Base-by-base conservation (phyloP, 305 asterid species). In the Withania somnifera region DNA sequence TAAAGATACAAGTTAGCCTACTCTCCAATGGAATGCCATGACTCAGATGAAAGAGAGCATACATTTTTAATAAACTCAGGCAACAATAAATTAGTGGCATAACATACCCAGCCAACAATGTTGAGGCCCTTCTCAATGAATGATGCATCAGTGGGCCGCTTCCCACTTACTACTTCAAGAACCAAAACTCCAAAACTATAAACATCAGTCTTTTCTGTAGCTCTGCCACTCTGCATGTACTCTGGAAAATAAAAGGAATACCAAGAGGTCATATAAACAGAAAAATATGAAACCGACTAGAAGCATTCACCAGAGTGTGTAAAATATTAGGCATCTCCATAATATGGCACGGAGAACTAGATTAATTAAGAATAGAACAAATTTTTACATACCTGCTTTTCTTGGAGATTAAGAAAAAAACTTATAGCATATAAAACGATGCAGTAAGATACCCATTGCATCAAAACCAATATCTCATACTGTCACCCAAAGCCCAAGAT, bases 221-320 rank as follows among this genome's bases (percentile, higher is more conserved):
- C 98, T 87, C 98, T 89, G 71, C 98, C 98, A 87, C 98, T 93
- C 87, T 91, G 98, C 98, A 95, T 95, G 87, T 93, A 95, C 86
- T 95, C 97, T 95, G 93, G 77, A 52, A 75, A 52, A 77, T 26
- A 52, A 52, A n/a, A 30, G 47, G 10, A 40, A 26, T 24, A 60
- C 36, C 66, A 77, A 52, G 22, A 77, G 8, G 9, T 17, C 30
- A 5, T 24, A 52, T 28, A 19, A 28, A 36, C 15, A 42, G 17
- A 38, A 34, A 34, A 34, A 34, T 34, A 34, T 34, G 40, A 34
- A 30, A 34, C 40, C 4, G 40, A 34, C 40, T 34, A 34, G 38
- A 34, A 34, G 40, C 6, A 34, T 34, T 34, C 40, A 34, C 40
- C 40, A 34, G 38, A 2, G 36, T 32, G 34, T 30, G 34, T 30